Base-by-base conservation (phyloP, 352 stramenopile genomes). In the Pythium scleroteichum region DNA sequence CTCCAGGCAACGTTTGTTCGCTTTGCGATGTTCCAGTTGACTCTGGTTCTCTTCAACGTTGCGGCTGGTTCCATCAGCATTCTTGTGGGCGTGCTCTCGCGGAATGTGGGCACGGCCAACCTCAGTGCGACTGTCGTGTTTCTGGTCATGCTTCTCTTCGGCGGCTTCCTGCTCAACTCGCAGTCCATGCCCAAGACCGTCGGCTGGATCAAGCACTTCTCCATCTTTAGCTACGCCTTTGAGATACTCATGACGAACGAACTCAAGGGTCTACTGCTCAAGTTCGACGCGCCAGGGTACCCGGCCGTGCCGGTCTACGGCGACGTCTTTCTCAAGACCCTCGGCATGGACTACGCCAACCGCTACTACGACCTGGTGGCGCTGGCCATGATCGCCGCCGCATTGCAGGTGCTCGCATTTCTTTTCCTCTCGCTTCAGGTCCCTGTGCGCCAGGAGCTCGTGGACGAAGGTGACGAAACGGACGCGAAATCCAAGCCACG, bases 191-290 rank as follows among this genome's bases (percentile, higher is more conserved):
- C 77, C 27, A 48, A 60, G 38, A 81, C 61, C 20, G 77, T 92
- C 10, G 77, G 64, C 12, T 92, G 79, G 79, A 48, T 95, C 50
- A 84, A 93, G 54, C 81, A 90, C 51, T 67, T 93, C 16, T 94
- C 84, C 23, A 87, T 93, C 62, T 95, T 93, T 66, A 89, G 74
- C 56, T 95, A 95, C 59, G 86, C 80, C 29, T 95, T 94, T 42
- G 86, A 95, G 57, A 87, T 94, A 53, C 78, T 94, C 55, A 90
- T 94, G 80, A 88, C 79, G 6, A 94, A 92, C 60, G 85, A 94
- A 54, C 69, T 92, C 22, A 84, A 87, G 48, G 82, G 81, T 0
- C 55, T 92, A 40, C 66, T 94, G 54, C 65, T 94, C 39, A 88
- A 74, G 66, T 94, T 94, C 47, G 71, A 94, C 47, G 85, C 85